A percentile compares a stretch with the other conserved stretches of the same genome.
Evolutionary conservation across 1,139 yeast genomes (phyloP).

Genomic region (Pichia sp.): DNA sequence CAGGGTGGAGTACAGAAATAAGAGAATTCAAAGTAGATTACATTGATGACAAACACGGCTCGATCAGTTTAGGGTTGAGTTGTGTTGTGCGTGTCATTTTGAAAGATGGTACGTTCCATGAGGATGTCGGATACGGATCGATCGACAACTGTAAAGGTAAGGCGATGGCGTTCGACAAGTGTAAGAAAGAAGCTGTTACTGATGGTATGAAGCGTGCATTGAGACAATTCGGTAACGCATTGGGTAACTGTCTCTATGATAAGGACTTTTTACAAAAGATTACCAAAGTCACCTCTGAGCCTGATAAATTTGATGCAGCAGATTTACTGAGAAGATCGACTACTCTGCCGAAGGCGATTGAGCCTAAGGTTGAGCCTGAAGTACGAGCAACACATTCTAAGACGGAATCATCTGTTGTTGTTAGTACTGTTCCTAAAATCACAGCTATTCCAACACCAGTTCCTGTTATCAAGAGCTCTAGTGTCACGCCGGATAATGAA

Average conservation of each 20-base stretch:
- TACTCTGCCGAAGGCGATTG: conserved; percentile 28
- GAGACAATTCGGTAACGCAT: conserved; percentile 75
- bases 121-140: conserved; percentile 80
- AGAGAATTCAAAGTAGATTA: conserved; percentile 67
- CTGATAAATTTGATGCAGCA: conserved; percentile 52
- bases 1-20: conserved; percentile 79
- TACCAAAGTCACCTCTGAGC: conserved; percentile 45
- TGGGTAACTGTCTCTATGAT: conserved; percentile 79
- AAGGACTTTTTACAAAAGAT: conserved; percentile 61
- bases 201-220: conserved; percentile 78
- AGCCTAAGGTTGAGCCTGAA: conserved; percentile 1
- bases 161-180: conserved; percentile 76
- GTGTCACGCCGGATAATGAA: too few relatives aligned
- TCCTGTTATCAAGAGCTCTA: too few relatives aligned
- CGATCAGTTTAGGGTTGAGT: conserved; percentile 63
- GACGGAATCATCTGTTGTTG: background rate
- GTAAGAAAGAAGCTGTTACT: conserved; percentile 79
- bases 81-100: conserved; percentile 70
- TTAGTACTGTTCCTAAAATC: too few relatives aligned
- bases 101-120: conserved; percentile 74
- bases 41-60: conserved; percentile 59
- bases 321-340: conserved; percentile 37
- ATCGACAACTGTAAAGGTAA: conserved; percentile 70
- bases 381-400: background rate
- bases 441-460: too few relatives aligned